phyloP scores from a whole-genome alignment of 306 rosid species.

The Rosa persica region DNA sequence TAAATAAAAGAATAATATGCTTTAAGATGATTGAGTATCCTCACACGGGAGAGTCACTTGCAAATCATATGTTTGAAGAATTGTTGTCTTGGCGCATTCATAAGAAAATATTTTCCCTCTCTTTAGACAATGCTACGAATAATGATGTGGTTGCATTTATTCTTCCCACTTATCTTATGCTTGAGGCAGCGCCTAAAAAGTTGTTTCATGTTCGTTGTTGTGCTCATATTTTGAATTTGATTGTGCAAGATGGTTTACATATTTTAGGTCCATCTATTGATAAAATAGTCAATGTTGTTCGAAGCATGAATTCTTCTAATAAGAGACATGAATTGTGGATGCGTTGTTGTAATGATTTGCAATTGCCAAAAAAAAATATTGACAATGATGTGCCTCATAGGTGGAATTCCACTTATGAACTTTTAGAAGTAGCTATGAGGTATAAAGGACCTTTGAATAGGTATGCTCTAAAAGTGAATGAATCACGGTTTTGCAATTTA shows the following conservation, averaged over 20 bases:
- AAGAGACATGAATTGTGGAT: not conserved
- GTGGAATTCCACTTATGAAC: not conserved
- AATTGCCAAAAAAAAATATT: not conserved
- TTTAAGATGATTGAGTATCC: not conserved
- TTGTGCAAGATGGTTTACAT: too few species aligned
- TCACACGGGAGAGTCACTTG: not conserved
- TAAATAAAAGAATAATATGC: slow-evolving; percentile 2
- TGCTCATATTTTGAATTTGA: too few species aligned
- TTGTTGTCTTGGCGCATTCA: not conserved
- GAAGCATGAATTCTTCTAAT: not conserved
- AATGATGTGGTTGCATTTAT: not conserved
- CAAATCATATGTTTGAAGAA: not conserved
- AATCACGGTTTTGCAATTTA: not conserved
- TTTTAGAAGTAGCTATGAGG: too few species aligned
- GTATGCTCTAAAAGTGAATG: too few species aligned
- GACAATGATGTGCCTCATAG: not conserved
- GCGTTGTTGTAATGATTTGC: not conserved
- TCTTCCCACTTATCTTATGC: not conserved
- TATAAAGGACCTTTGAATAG: too few species aligned
- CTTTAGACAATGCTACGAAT: not conserved
- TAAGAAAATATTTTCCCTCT: too few species aligned
- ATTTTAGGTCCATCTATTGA: too few species aligned
- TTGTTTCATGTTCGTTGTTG: not conserved
- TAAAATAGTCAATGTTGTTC: not conserved
- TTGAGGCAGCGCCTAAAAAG: not conserved